Base-by-base conservation (phyloP, 306 rosid species). In the Pyrus bretschneideri region DNA sequence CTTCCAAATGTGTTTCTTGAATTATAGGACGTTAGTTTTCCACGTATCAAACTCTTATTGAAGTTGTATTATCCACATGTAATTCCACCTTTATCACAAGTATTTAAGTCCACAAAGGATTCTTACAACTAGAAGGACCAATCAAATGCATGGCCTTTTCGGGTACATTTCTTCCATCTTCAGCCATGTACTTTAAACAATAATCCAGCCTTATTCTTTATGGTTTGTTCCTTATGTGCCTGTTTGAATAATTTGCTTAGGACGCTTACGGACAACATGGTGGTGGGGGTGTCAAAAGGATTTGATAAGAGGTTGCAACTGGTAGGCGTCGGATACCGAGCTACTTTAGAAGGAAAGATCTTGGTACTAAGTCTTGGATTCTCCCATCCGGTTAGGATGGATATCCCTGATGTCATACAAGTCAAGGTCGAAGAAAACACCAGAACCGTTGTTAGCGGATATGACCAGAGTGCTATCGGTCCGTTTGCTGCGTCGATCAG, bases 271-370 rank as follows among this genome's bases (percentile, higher is more conserved):
- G 92, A 91, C 88, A 94, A 94, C 84, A 80, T 90, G 90, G 93
- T 94, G 72, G 85, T 89, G 71, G 99, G 99, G 82, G 99, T 95
- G 38, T 92, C 99, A 21, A 89, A 87, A 85, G 97, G 99, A 69
- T 95, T 95, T 2, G 97, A 95, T 70, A 95, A 95, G 93, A 92
- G 85, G 81, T 96, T 95, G 69, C 97, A 90, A 74, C 76, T 95
- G 82, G 21, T 95, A 11, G 99, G 99, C n/a, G 99, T 95, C 0
- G 99, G 98, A 44, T 94, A 94, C 88, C 97, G 97, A 83, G 98
- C 98, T 4, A 78, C 21, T 59, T 21, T 96, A 80, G 99, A 91
- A 83, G 98, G 93, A 67, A 87, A 81, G 31, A 91, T 82, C 60
- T 75, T 96, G 81, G 93, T 96, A 54, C 58, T 96, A 81, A 96